Conservation (phyloP, 805 yeast genomes). For the Candida morakotiae region DNA sequence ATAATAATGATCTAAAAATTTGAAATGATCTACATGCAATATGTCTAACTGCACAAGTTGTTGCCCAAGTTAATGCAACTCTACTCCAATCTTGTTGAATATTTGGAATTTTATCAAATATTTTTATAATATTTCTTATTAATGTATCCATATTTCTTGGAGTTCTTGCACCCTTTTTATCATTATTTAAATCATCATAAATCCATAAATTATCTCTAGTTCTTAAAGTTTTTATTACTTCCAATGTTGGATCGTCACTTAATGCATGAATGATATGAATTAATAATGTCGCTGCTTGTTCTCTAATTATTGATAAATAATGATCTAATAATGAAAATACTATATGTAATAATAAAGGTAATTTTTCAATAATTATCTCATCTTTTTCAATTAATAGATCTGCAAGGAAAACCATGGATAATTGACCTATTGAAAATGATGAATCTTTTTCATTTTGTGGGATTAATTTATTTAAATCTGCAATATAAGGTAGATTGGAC, state of each 20-base stretch:
- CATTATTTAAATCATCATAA: conserved; percentile 79
- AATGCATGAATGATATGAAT: conserved; percentile 68
- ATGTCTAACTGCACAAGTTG: conserved; percentile 95
- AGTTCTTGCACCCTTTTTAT: conserved; percentile 72
- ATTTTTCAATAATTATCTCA: conserved; percentile 53
- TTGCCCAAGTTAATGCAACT: conserved; percentile 87
- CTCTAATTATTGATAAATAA: conserved; percentile 77
- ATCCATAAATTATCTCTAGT: conserved; percentile 67
- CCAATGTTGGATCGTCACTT: conserved; percentile 52
- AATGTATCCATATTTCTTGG: conserved; percentile 81
- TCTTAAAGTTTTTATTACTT: conserved; percentile 55
- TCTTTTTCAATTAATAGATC: conserved; percentile 69
- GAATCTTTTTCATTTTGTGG: conserved; percentile 58
- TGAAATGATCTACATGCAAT: conserved; percentile 96
- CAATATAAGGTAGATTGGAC: conserved; percentile 61
- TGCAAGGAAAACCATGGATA: conserved; percentile 79
- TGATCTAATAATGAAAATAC: conserved; percentile 83
- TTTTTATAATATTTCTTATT: conserved; percentile 57
- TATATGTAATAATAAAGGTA: conserved; percentile 76
- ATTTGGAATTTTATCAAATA: conserved; percentile 47
- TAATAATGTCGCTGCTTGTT: conserved; percentile 74
- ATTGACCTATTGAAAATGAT: conserved; percentile 80
- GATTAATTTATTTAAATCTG: conserved; percentile 61
- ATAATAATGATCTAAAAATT: conserved; percentile 77
- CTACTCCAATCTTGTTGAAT: conserved; percentile 84